Base-by-base conservation (phyloP, 1,284 basidiomycete genomes). In the Ganoderma multipileum region DNA sequence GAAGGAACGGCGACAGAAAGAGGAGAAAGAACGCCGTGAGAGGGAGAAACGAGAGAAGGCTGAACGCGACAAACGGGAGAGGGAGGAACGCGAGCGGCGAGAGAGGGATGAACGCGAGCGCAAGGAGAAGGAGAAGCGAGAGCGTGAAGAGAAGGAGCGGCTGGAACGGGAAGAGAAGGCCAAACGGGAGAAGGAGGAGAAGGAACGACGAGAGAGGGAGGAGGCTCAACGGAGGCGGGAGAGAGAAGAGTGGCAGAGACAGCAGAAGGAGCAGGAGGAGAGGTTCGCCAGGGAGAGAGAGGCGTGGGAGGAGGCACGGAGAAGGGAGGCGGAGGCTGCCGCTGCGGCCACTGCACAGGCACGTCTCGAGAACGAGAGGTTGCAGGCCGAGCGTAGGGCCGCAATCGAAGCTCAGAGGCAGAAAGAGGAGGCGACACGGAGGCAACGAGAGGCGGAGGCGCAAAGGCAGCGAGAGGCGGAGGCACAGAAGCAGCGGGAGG, bases 1-100 rank as follows among this genome's bases (percentile, higher is more conserved):
- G 42, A 65, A 75, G 62, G 80, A 75, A 71, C 74, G 78, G 39
- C 79, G 79, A 64, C 80, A 81, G 61, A 73, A 74, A 28, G 70
- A 69, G 20, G 74, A 59, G 67, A 77, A 76, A 68, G 79, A 79
- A 60, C 65, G 67, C 2, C 67, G 66, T 39, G 66, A 65, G 55
- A 77, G 58, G 75, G 68, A 62, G 70, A 72, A 44, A 70, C 72
- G 65, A 72, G 76, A 71, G 73, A 73, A 67, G 73, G 78, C 59
- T 73, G 72, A 63, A 69, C 67, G 68, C 67, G 68, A 59, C 59
- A 67, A 61, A 71, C 71, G 63, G 69, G 71, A 68, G 72, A 73
- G 66, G 42, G 74, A 70, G 58, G 75, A 77, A 57, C 66, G 71
- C 42, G 76, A 75, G 68, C 66, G 70, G 66, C 67, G 66, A 12